phyloP scores from a whole-genome alignment of 2,329 filamentous ascomycete genomes.

The Ceratocystis colombiana region DNA sequence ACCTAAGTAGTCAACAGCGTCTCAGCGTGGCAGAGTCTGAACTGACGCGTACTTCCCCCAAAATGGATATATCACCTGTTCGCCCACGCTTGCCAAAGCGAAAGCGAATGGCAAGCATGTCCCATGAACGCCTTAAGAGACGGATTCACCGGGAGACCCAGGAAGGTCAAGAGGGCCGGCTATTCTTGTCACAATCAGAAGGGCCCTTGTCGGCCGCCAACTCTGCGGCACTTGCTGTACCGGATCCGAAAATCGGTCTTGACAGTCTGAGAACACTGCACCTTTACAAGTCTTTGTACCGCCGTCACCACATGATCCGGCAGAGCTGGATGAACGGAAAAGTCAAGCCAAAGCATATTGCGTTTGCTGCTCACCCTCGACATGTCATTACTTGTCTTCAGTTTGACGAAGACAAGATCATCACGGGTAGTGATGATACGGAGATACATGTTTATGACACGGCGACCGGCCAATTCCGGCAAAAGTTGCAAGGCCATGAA shows the following conservation, averaged over 20 bases:
- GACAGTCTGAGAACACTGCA: slow-evolving; percentile 72
- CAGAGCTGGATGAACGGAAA: slow-evolving; percentile 84
- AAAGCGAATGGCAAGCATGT: slow-evolving; percentile 36
- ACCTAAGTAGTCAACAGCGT: slow-evolving; percentile 54
- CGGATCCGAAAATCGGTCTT: slow-evolving; percentile 70
- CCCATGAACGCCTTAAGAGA: slow-evolving; percentile 44
- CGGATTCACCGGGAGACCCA: slow-evolving; percentile 37
- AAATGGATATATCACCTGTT: slow-evolving; percentile 27
- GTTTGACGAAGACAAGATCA: slow-evolving; percentile 95
- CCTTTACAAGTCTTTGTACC: slow-evolving; percentile 92
- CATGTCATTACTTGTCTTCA: slow-evolving; percentile 97
- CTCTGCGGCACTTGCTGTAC: slow-evolving; percentile 71
- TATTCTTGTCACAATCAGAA: slow-evolving; percentile 43
- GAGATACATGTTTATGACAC: slow-evolving; percentile 98
- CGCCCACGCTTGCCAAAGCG: slow-evolving; percentile 35
- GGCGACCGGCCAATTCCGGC: slow-evolving; percentile 76
- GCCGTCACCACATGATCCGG: slow-evolving; percentile 80
- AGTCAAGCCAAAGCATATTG: slow-evolving; percentile 78
- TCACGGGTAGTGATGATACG: slow-evolving; percentile 94
- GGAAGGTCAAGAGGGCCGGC: background rate
- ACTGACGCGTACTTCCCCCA: slow-evolving; percentile 28
- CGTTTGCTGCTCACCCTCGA: slow-evolving; percentile 82
- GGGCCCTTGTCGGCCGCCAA: slow-evolving; percentile 80
- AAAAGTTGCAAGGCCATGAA: slow-evolving; percentile 82
- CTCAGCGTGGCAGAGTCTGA: slow-evolving; percentile 47